Conservation (phyloP, 805 yeast species). For the Barnettozyma wickerhamii region DNA sequence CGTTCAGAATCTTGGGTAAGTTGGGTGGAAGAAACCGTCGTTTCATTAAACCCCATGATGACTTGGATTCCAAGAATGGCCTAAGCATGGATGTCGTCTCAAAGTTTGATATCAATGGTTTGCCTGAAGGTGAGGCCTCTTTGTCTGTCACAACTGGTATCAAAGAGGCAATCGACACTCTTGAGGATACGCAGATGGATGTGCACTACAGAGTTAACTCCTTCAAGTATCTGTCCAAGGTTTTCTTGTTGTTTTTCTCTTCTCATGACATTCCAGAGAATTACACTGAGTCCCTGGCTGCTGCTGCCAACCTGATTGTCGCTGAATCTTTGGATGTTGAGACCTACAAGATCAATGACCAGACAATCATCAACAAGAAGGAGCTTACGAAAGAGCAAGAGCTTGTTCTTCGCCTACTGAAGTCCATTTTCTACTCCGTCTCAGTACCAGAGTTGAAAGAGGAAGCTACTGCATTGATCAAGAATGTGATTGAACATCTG, state of each 20-base stretch:
- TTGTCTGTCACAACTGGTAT: conserved; percentile 83
- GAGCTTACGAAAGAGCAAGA: conserved; percentile 59
- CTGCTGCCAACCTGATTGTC: conserved; percentile 41
- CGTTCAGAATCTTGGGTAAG: conserved; percentile 89
- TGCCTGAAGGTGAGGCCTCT: conserved; percentile 50
- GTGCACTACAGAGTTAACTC: conserved; percentile 74
- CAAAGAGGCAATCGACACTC: conserved; percentile 66
- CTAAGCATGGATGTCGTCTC: conserved; percentile 71
- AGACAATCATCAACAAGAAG: conserved; percentile 42
- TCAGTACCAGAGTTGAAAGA: conserved; percentile 68
- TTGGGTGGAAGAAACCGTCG: conserved; percentile 94
- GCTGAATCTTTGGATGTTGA: conserved; percentile 32
- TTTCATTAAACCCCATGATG: conserved; percentile 71
- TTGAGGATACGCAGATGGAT: conserved; percentile 58
- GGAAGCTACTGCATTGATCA: conserved; percentile 59
- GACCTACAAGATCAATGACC: conserved; percentile 31
- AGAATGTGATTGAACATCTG: conserved; percentile 72
- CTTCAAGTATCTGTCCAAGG: conserved; percentile 61
- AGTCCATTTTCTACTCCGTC: conserved; percentile 69
- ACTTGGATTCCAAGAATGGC: conserved; percentile 48
- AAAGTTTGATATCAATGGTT: conserved; percentile 65
- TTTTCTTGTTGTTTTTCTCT: conserved; percentile 62
- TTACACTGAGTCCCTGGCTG: conserved; percentile 40
- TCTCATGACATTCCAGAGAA: conserved; percentile 36
- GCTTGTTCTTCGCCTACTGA: conserved; percentile 58